phyloP scores from a whole-genome alignment of 352 stramenopile species.

The Globisporangium canariense region DNA sequence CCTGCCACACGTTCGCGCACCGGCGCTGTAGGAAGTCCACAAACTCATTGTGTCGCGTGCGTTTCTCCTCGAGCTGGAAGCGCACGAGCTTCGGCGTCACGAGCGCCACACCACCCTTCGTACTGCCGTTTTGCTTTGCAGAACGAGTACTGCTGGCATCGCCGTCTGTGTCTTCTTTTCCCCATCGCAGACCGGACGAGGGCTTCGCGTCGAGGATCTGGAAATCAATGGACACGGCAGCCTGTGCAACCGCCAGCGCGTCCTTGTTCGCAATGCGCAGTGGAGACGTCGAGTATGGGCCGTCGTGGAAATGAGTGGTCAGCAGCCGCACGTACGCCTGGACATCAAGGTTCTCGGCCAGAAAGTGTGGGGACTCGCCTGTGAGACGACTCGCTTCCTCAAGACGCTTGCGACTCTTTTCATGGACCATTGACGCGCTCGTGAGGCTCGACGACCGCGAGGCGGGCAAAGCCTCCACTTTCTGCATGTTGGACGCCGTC shows the following conservation, averaged over 20 bases:
- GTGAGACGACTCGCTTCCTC: slow-evolving; percentile 40
- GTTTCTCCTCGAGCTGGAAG: slow-evolving; percentile 84
- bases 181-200: slow-evolving; percentile 80
- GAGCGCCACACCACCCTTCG: slow-evolving; percentile 17
- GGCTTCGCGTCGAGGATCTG: slow-evolving; percentile 81
- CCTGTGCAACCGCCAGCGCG: slow-evolving; percentile 48
- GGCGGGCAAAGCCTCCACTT: slow-evolving; percentile 32
- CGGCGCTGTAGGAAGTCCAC: slow-evolving; percentile 64
- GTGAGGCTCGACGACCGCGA: slow-evolving; percentile 11
- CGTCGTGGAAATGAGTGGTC: slow-evolving; percentile 55
- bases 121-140: slow-evolving; percentile 2
- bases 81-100: slow-evolving; percentile 83
- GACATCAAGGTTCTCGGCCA: slow-evolving; percentile 35
- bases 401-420: slow-evolving; percentile 35
- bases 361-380: slow-evolving; percentile 36
- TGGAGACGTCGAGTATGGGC: slow-evolving; percentile 34
- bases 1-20: slow-evolving; percentile 57
- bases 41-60: slow-evolving; percentile 51
- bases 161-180: slow-evolving; percentile 30
- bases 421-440: slow-evolving; percentile 21
- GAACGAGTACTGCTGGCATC: slow-evolving; percentile 13
- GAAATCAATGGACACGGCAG: slow-evolving; percentile 50
- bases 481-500: slow-evolving; percentile 66
- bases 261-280: slow-evolving; percentile 45
- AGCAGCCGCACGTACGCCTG: slow-evolving; percentile 59